These are phyloP conservation scores for Vitis rotundifolia DNA, from an alignment of 164 flowering plant species.

Conservation along the genomic window DNA sequence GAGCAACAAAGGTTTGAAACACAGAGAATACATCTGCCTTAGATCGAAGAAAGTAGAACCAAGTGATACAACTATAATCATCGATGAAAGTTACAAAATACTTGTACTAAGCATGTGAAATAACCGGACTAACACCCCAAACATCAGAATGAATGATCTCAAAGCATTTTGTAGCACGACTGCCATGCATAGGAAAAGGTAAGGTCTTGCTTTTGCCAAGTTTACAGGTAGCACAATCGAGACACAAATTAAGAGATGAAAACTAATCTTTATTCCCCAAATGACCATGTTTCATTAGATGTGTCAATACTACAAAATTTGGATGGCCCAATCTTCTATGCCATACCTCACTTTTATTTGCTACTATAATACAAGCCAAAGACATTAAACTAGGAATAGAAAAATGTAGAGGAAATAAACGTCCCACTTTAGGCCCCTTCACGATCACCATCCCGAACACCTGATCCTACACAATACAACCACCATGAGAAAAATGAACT, in stretches of 20 bases:
- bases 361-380: neutral
- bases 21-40: slow-evolving; percentile 1
- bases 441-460: neutral
- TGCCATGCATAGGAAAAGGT: no score
- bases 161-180: no score
- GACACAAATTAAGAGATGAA: neutral
- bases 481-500: slow-evolving; percentile 1
- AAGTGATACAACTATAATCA: neutral
- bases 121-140: no score
- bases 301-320: neutral
- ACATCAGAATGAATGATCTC: no score
- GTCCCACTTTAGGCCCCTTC: slow-evolving; percentile 13
- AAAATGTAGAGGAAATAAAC: neutral
- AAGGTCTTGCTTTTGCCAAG: no score
- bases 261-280: neutral
- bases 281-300: neutral
- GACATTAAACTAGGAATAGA: neutral
- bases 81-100: neutral
- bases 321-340: neutral
- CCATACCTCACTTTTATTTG: neutral
- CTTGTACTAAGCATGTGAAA: no score
- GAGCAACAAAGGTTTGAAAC: neutral
- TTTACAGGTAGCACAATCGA: neutral
- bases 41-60: slow-evolving; percentile 2
- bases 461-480: slow-evolving; percentile 3